A percentile compares a stretch with the other conserved stretches of the same genome.
Conservation (phyloP, 2,329 filamentous ascomycete genomes). For the Ophiostoma pallidulum region DNA sequence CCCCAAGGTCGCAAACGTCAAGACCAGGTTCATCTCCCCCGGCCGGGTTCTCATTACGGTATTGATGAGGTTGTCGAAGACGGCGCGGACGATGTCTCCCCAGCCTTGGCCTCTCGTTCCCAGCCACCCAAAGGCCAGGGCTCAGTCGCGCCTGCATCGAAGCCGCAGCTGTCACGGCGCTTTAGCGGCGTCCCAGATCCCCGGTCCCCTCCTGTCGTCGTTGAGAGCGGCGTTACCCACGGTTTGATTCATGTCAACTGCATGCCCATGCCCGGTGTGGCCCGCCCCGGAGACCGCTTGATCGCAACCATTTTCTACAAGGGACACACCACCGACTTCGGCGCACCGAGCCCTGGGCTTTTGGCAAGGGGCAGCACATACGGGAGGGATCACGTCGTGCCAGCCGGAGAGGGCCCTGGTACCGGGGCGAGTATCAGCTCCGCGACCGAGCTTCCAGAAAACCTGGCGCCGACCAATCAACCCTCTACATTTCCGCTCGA, state of each 20-base stretch:
- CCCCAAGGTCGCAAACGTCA: conserved; percentile 52
- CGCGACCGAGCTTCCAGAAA: conserved; percentile 33
- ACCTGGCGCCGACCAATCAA: conserved; percentile 49
- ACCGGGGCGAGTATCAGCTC: conserved; percentile 15
- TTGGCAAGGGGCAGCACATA: conserved; percentile 18
- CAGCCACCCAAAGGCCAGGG: not conserved
- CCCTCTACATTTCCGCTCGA: conserved; percentile 30
- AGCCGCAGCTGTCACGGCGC: conserved; percentile 33
- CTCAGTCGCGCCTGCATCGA: not conserved
- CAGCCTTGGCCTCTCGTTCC: conserved; percentile 10
- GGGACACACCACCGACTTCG: conserved; percentile 23
- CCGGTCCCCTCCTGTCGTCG: conserved; percentile 48
- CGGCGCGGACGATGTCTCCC: conserved; percentile 28
- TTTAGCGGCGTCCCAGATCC: conserved; percentile 54
- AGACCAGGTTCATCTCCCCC: conserved; percentile 19
- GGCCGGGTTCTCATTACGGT: conserved; percentile 46
- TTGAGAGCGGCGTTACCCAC: conserved; percentile 54
- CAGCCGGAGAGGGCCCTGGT: not conserved
- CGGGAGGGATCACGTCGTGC: not conserved
- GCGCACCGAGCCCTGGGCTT: conserved; percentile 17
- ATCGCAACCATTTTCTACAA: conserved; percentile 59
- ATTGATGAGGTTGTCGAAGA: conserved; percentile 58
- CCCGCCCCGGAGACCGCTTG: conserved; percentile 37
- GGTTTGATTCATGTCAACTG: conserved; percentile 56
- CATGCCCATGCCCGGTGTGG: conserved; percentile 38